Conservation (phyloP, 495 filamentous ascomycete species). For the Tuber magnatum region DNA sequence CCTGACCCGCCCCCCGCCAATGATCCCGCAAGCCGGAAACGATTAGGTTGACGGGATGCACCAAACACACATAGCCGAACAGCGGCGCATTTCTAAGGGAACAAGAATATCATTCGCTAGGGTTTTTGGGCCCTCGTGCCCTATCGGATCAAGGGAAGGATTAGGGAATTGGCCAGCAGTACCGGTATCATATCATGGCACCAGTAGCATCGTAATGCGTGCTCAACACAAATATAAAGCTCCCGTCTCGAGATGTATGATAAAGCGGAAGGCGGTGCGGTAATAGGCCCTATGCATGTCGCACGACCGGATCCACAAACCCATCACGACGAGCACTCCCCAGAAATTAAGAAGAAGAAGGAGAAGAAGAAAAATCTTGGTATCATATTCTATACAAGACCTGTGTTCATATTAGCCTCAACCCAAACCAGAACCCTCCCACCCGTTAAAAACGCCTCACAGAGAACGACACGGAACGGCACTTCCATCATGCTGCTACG, state of each 20-base stretch:
- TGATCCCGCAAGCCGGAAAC: not conserved
- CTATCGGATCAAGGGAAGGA: not conserved
- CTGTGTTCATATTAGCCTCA: not conserved
- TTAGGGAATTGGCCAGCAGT: not conserved
- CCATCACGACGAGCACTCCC: not conserved
- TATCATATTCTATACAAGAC: not conserved
- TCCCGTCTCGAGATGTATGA: not conserved
- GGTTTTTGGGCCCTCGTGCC: not conserved
- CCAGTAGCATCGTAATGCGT: not conserved
- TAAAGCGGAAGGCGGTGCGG: not conserved
- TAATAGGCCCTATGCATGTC: not conserved
- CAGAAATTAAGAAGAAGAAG: not conserved
- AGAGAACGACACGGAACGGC: not conserved
- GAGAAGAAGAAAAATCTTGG: too few species aligned
- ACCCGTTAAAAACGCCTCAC: constrained; percentile 1
- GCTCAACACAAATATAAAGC: not conserved
- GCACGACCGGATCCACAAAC: not conserved
- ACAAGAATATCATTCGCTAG: not conserved
- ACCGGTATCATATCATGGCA: not conserved
- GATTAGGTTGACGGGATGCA: not conserved
- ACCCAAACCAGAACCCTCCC: not conserved
- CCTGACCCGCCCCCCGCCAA: not conserved
- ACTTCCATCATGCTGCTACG: not conserved
- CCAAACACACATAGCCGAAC: not conserved
- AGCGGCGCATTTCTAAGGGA: not conserved